A percentile compares a stretch with the other conserved stretches of the same genome.
Evolutionary conservation across 805 yeast species (phyloP).

Genomic region (Candida qinlingensis): DNA sequence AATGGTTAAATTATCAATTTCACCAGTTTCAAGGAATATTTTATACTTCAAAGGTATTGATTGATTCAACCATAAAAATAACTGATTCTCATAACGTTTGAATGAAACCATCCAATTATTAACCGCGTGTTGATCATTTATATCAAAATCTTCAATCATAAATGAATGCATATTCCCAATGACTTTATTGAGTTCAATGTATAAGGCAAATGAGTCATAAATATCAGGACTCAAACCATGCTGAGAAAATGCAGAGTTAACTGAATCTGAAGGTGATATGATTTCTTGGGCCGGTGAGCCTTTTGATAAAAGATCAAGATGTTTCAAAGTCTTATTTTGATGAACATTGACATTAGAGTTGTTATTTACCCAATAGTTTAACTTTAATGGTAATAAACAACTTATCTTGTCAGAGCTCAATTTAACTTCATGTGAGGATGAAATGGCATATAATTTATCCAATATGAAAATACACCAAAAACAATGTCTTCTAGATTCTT

Average conservation of each 20-base stretch:
- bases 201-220: conserved; percentile 21
- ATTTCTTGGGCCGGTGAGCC: neutral
- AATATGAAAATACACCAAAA: conserved; percentile 23
- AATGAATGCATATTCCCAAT: conserved; percentile 22
- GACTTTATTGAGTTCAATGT: conserved; percentile 19
- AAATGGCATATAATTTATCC: conserved; percentile 21
- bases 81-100: conserved; percentile 15
- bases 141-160: conserved; percentile 18
- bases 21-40: conserved; percentile 12
- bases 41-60: conserved; percentile 14
- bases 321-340: conserved; percentile 6
- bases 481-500: conserved; percentile 23
- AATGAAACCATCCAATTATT: conserved; percentile 18
- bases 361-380: conserved; percentile 14
- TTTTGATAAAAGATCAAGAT: conserved; percentile 5
- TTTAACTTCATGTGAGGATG: conserved; percentile 22
- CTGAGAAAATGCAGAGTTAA: neutral
- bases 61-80: conserved; percentile 15
- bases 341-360: neutral
- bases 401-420: conserved; percentile 14
- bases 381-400: conserved; percentile 16
- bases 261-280: neutral
- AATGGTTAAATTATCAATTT: conserved; percentile 5
- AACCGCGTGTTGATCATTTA: conserved; percentile 13
- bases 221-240: conserved; percentile 3